Evolutionary conservation across 2,329 filamentous ascomycete species (phyloP).

Genomic region (Arthrobotrys conoides): DNA sequence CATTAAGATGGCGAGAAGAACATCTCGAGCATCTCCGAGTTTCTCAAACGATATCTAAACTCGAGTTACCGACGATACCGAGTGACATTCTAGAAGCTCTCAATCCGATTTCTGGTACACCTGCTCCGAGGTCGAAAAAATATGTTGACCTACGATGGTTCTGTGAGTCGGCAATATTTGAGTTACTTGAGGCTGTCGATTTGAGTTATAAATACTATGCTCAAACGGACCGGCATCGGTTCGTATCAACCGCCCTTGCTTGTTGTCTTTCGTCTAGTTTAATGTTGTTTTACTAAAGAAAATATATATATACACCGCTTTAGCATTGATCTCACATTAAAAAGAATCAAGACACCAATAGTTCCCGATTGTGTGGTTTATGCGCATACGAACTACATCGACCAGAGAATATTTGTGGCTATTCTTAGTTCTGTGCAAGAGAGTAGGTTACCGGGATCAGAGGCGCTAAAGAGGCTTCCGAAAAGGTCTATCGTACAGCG

Average conservation of each 20-base stretch:
- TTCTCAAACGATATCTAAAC: not conserved
- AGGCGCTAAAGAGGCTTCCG: not conserved
- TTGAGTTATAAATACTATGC: constrained; percentile 18
- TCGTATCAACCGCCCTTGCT: not conserved
- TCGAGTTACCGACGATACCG: constrained; percentile 8
- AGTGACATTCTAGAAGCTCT: not conserved
- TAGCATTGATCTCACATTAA: constrained; percentile 17
- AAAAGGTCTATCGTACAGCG: not conserved
- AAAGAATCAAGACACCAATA: not conserved
- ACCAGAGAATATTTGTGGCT: constrained; percentile 3
- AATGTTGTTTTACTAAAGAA: not conserved
- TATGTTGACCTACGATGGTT: constrained; percentile 23
- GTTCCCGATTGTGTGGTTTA: constrained; percentile 9
- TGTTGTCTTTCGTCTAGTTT: not conserved
- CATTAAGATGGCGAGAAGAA: constrained; percentile 15
- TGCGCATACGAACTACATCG: not conserved
- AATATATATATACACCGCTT: not conserved
- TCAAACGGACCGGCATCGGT: constrained; percentile 7
- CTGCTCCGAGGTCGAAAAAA: constrained; percentile 9
- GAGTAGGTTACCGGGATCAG: not conserved
- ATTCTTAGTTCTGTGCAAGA: constrained; percentile 3
- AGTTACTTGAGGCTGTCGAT: constrained; percentile 6
- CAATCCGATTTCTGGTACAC: constrained; percentile 9
- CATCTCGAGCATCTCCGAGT: constrained; percentile 30
- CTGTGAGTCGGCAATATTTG: constrained; percentile 4